These are phyloP conservation scores for Aspergillus jensenii DNA, from an alignment of 2,329 filamentous ascomycete species.

Conservation along the genomic window DNA sequence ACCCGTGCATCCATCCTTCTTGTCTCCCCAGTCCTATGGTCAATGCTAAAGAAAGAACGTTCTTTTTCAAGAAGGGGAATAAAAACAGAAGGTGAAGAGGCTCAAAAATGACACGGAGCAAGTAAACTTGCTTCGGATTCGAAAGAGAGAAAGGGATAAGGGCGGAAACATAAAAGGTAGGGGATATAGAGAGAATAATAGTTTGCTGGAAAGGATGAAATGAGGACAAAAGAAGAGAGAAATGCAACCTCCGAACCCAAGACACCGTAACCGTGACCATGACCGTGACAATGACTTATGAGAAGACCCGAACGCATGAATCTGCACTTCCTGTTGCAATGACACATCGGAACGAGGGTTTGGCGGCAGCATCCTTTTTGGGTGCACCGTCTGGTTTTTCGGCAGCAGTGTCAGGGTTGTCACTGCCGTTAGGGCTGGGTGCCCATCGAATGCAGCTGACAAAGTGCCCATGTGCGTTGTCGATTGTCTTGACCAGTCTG, in stretches of 20 bases:
- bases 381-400: neutral
- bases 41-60: neutral
- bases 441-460: conserved; percentile 87
- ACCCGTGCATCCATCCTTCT: neutral
- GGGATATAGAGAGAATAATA: neutral
- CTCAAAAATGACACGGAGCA: neutral
- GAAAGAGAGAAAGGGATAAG: neutral
- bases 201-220: neutral
- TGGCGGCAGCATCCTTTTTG: neutral
- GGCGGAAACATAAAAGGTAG: neutral
- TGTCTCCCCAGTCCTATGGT: neutral
- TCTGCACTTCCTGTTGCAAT: conserved; percentile 12
- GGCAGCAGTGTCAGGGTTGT: neutral
- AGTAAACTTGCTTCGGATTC: neutral
- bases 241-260: neutral
- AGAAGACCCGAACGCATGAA: conserved; percentile 10
- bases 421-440: conserved; percentile 43
- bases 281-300: neutral
- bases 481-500: conserved; percentile 80
- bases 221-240: neutral
- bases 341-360: conserved; percentile 6
- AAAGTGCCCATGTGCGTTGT: conserved; percentile 78
- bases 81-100: neutral
- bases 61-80: neutral
- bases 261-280: neutral